Base-by-base conservation (phyloP, 805 yeast genomes). In the Kuraishia capsulata region DNA sequence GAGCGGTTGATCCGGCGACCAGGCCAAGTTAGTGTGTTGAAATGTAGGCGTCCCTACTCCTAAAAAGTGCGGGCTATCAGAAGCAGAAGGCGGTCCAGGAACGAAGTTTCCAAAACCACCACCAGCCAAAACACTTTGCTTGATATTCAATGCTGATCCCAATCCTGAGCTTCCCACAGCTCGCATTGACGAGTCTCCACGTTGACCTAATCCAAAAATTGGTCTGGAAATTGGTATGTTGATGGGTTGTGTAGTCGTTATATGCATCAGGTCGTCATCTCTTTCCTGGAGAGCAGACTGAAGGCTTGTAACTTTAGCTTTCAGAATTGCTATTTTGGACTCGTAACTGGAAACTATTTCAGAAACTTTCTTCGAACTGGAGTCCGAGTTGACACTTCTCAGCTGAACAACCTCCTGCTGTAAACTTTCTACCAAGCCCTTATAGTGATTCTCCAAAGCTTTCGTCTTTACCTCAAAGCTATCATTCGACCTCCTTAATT, bases 181-280 rank as follows among this genome's bases (percentile, higher is more conserved):
- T n/a, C n/a, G n/a, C n/a, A n/a, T n/a, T n/a, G n/a, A n/a, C n/a
- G n/a, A n/a, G n/a, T n/a, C n/a, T n/a, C n/a, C n/a, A n/a, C n/a
- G n/a, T n/a, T n/a, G n/a, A n/a, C n/a, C n/a, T n/a, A n/a, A n/a
- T n/a, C n/a, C n/a, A n/a, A n/a, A n/a, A n/a, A 11, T 10, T 10
- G 20, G 26, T 23, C 26, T 11, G 16, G 34, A 31, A 6, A 19
- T 23, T 8, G 53, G 51, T 21, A 53, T 51, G 32, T 44, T 44
- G 26, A 53, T 53, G 1, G 57, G 57, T 33, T 44, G 49, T 5
- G 56, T 42, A 1, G 50, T 40, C 5, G 46, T 45, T 18, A 51
- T 24, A 16, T 38, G 30, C 3, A 42, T 34, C n/a, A 53, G 37
- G 13, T 39, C 36, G 3, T 33, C 34, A 20, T 52, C 56, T 20